These are phyloP conservation scores for Udeniomyces megalosporus DNA, from an alignment of 768 basidiomycete species.

Conservation along the genomic window DNA sequence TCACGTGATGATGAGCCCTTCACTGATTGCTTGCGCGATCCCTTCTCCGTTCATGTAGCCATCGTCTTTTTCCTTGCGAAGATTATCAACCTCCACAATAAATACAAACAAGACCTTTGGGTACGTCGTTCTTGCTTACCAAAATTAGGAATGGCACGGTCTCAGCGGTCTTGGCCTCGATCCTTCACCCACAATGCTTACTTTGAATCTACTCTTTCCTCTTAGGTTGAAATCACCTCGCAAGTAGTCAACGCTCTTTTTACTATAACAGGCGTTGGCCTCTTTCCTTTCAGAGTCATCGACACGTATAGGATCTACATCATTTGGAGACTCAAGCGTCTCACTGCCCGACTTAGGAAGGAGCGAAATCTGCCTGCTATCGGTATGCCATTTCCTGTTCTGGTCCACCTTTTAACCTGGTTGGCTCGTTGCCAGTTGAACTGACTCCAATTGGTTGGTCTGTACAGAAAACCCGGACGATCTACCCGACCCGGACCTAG, in stretches of 20 bases:
- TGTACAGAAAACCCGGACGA: conserved; percentile 53
- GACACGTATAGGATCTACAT: conserved; percentile 60
- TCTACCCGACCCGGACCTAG: conserved; percentile 49
- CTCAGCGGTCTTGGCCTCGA: too few species aligned
- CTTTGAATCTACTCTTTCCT: neutral
- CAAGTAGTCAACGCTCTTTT: conserved; percentile 52
- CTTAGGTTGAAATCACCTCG: conserved; percentile 36
- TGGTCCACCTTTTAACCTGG: neutral
- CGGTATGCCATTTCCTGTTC: neutral
- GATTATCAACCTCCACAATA: conserved; percentile 52
- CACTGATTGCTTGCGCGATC: too few species aligned
- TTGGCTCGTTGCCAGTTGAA: too few species aligned
- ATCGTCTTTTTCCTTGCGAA: conserved; percentile 22
- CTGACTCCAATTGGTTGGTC: too few species aligned
- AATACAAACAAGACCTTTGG: conserved; percentile 36
- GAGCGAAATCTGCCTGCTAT: conserved; percentile 43
- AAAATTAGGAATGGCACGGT: too few species aligned
- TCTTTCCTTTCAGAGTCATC: conserved; percentile 57
- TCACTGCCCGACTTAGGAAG: conserved; percentile 42
- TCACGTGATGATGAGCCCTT: too few species aligned
- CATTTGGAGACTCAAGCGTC: conserved; percentile 58
- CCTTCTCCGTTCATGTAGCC: conserved; percentile 41
- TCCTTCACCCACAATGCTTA: too few species aligned
- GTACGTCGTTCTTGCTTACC: neutral
- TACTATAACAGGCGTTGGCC: conserved; percentile 53